Conservation (phyloP, 352 stramenopile genomes). For the Phytophthora colocasiae region DNA sequence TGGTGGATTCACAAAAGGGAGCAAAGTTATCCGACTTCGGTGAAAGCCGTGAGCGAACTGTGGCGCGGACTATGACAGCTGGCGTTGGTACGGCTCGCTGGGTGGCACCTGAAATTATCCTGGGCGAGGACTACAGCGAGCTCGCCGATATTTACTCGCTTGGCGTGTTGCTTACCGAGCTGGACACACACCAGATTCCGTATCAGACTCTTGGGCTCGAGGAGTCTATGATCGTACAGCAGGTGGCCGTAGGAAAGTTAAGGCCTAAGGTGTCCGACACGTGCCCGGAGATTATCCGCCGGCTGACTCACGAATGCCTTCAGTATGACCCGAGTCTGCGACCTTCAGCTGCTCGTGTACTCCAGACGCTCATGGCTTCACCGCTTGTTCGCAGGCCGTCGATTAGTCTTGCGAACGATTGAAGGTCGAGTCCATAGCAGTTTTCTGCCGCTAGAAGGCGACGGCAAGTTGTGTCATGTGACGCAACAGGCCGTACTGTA, state of each 20-base stretch:
- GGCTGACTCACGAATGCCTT: conserved; percentile 80
- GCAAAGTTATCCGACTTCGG: conserved; percentile 83
- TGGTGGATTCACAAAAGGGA: conserved; percentile 79
- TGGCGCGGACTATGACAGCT: conserved; percentile 79
- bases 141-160: conserved; percentile 81
- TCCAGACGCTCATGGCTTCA: conserved; percentile 78
- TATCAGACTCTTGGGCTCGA: conserved; percentile 69
- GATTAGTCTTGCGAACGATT: conserved; percentile 53
- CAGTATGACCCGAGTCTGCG: conserved; percentile 79
- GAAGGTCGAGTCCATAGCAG: conserved; percentile 11
- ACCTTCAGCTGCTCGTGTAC: conserved; percentile 70
- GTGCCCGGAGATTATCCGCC: conserved; percentile 81
- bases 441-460: conserved; percentile 26
- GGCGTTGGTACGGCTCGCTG: conserved; percentile 77
- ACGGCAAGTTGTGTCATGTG: conserved; percentile 25
- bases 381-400: conserved; percentile 59
- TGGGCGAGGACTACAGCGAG: conserved; percentile 80
- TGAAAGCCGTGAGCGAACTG: conserved; percentile 76
- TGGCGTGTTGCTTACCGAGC: conserved; percentile 70
- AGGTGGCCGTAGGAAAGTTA: conserved; percentile 82
- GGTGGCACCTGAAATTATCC: conserved; percentile 82
- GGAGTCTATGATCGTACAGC: conserved; percentile 83
- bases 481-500: conserved; percentile 35
- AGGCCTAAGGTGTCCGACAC: conserved; percentile 77
- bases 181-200: conserved; percentile 81